Percentiles rank a stretch among this genome's conserved stretches.
These are phyloP conservation scores for Curvularia sp. DNA, from an alignment of 2,329 filamentous ascomycete genomes.

Conservation along the genomic window DNA sequence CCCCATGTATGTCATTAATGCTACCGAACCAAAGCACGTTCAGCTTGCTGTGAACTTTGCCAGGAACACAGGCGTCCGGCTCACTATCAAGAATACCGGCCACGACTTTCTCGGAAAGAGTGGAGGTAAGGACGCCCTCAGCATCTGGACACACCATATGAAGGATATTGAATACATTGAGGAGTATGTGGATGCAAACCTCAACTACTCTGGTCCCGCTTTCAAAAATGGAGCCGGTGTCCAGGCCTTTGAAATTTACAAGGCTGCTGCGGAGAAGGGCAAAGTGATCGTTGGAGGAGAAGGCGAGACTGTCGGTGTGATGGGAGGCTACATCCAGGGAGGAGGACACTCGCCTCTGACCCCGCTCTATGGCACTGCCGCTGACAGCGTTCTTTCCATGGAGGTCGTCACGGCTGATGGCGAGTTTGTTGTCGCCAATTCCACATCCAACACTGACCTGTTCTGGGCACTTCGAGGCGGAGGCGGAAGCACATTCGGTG, in stretches of 20 bases:
- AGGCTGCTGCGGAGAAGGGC: constrained; percentile 56
- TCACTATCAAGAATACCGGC: constrained; percentile 47
- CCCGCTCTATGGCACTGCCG: constrained; percentile 51
- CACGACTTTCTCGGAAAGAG: constrained; percentile 49
- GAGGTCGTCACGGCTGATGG: constrained; percentile 45
- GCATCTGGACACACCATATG: constrained; percentile 49
- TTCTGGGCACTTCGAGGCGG: constrained; percentile 49
- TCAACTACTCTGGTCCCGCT: constrained; percentile 55
- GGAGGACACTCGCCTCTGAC: constrained; percentile 64
- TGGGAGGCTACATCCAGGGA: constrained; percentile 54
- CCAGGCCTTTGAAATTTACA: constrained; percentile 61
- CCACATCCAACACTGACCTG: constrained; percentile 40
- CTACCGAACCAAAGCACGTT: constrained; percentile 45
- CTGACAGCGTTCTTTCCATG: constrained; percentile 47
- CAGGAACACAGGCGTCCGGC: constrained; percentile 40
- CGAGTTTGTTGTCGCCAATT: constrained; percentile 40
- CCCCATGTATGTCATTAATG: constrained; percentile 47
- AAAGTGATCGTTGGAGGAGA: constrained; percentile 62
- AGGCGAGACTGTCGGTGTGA: constrained; percentile 60
- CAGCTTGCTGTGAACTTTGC: constrained; percentile 49
- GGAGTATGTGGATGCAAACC: constrained; percentile 39
- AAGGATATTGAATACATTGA: constrained; percentile 46
- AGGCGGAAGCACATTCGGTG: constrained; percentile 46
- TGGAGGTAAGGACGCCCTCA: constrained; percentile 43
- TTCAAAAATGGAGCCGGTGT: constrained; percentile 65